Base-by-base conservation (phyloP, 2,329 filamentous ascomycete species). In the Eutypa lata region DNA sequence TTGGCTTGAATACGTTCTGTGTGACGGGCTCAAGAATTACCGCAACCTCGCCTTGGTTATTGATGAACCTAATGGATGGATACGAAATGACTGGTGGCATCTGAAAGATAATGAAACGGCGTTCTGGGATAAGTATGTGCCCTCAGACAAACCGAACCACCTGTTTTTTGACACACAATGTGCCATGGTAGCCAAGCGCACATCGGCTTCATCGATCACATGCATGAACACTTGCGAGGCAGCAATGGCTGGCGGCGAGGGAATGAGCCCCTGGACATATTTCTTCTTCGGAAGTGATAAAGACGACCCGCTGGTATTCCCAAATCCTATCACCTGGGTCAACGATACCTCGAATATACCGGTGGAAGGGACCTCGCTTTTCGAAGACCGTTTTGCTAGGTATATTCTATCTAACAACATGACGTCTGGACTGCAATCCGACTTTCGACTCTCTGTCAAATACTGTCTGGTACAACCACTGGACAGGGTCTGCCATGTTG, bases 401-500 rank as follows among this genome's bases (percentile, higher is more conserved):
- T 31, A 31, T 31, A 10, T n/a, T n/a, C n/a, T 10, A 31, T 31
- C 26, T 10, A 31, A 31, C 26, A 10, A 10, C 5, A 31, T 31
- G 26, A 31, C 26, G 6, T 31, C 26, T 31, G 26, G 26, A 31
- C 10, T 31, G 26, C 26, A 31, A 10, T 31, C 26, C 26, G 10
- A 31, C 26, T 31, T 31, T 31, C 26, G 56, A 22, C 7, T 61
- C 8, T 48, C 48, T 1, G 52, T 63, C 7, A 53, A 52, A 31
- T 62, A 60, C 46, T 63, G 62, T 31, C 53, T 62, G 5, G 58
- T 52, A 6, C 50, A 61, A 26, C 54, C 53, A 19, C 10, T 58
- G 8, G 52, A 57, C 1, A 49, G 51, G 5, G 22, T 55, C 3
- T 63, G 62, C 28, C 54, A 61, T 24, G 56, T 62, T 26, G 54